phyloP scores from a whole-genome alignment of 768 basidiomycete species.

The Chalciporus pseudorubinellus region DNA sequence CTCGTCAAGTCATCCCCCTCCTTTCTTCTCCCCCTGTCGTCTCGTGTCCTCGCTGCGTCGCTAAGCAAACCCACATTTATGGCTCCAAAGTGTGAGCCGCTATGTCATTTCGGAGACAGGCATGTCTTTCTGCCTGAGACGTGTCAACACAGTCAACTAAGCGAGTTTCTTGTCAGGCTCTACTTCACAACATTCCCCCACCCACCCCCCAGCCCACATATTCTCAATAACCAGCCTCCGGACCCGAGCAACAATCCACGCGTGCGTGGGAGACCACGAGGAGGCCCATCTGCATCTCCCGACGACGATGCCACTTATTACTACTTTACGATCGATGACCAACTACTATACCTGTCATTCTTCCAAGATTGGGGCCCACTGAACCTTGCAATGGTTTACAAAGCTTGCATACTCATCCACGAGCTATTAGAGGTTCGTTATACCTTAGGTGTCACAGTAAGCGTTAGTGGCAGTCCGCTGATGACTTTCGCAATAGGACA shows the following conservation, averaged over 20 bases:
- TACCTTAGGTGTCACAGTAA: slow-evolving; percentile 16
- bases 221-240: slow-evolving; percentile 57
- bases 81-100: slow-evolving; percentile 62
- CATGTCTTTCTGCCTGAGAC: slow-evolving; percentile 28
- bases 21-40: not conserved
- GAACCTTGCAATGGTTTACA: slow-evolving; percentile 91
- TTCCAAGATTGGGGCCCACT: slow-evolving; percentile 94
- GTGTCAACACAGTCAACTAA: slow-evolving; percentile 7
- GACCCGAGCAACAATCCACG: slow-evolving; percentile 56
- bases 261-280: slow-evolving; percentile 58
- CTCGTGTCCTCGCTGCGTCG: slow-evolving; percentile 8
- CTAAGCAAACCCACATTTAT: slow-evolving; percentile 24
- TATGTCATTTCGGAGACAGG: slow-evolving; percentile 81
- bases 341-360: slow-evolving; percentile 89
- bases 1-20: slow-evolving; percentile 5
- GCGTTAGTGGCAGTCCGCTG: slow-evolving; percentile 24
- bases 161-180: slow-evolving; percentile 46
- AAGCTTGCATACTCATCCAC: slow-evolving; percentile 88
- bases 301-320: slow-evolving; percentile 78
- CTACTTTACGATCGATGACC: slow-evolving; percentile 93
- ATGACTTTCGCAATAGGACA: slow-evolving; percentile 52
- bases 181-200: slow-evolving; percentile 89
- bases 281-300: slow-evolving; percentile 60
- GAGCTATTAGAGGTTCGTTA: slow-evolving; percentile 75
- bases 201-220: slow-evolving; percentile 63